Evolutionary conservation across 371 early-diverging fungal species (phyloP), one percentile per base, ranked within the genome.

Genomic region (Thermomucor indicae-seudaticae): DNA sequence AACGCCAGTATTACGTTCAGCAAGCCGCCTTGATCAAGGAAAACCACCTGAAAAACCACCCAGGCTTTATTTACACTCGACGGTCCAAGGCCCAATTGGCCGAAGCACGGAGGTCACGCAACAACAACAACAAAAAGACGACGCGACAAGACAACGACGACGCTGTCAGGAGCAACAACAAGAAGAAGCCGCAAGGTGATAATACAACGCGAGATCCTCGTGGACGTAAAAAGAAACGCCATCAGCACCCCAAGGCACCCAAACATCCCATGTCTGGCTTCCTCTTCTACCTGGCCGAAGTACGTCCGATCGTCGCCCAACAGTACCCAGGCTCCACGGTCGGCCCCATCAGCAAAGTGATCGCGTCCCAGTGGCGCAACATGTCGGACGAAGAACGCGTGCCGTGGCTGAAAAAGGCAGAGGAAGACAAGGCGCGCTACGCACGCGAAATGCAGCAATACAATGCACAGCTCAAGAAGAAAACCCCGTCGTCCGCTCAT

Each of bases 241-340:
- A 71, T 51, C 81, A 80, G 56, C 83, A 86, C 43, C 86, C 87
- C 0, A 73, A 76, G 55, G 87, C 86, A 4, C 90, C 90, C 27
- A 86, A 86, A 44, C 90, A 90, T 50, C 89, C 90, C 32, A 87
- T 88, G 79, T 85, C 87, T 14, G 88, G 84, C 10, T 90, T 88
- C 54, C 58, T 90, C 20, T 86, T 82, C 48, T 90, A 79, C 42
- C 58, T 87, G 32, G 78, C 78, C 8, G 80, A 79, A 5, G 79
- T 79, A 44, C 63, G 87, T 32, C 81, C 80, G 5, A 51, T 71
- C 6, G 70, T 81, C 35, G 78, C 82, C 12, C 67, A 69, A 35
- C 77, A 81, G 55, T 65, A 76, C 43, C 79, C 87, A 10, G 85
- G 85, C 14, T 80, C 75, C 30, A 79, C 83, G n/a, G 79, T 85